Conservation (phyloP, 2,329 filamentous ascomycete species). For the Chaetomiaceae sp. region DNA sequence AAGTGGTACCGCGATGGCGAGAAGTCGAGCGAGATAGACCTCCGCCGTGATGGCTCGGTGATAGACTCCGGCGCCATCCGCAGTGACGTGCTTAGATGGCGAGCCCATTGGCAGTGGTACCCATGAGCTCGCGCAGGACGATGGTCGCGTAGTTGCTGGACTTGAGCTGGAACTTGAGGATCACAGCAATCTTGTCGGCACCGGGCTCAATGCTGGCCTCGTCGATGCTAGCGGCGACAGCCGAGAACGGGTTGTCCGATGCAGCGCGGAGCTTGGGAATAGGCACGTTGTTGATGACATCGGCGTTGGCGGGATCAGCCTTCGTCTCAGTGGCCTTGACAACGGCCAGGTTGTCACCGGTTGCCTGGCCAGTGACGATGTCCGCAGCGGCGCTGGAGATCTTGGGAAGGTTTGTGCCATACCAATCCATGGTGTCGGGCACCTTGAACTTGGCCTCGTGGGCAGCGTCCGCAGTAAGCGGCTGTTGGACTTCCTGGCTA, state of each 20-base stretch:
- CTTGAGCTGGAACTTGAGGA: constrained; percentile 34
- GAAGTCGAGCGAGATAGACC: no score
- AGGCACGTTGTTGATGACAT: constrained; percentile 18
- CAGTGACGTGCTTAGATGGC: neutral
- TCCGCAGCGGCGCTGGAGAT: neutral
- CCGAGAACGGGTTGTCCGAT: constrained; percentile 24
- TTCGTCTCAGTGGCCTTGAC: constrained; percentile 1
- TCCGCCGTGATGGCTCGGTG: neutral
- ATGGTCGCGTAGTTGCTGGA: constrained; percentile 37
- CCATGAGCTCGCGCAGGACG: constrained; percentile 34
- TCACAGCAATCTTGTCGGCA: constrained; percentile 33
- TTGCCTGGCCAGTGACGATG: neutral
- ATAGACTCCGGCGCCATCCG: neutral
- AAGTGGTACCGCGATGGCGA: no score
- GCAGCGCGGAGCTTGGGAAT: constrained; percentile 20
- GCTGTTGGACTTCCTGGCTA: neutral
- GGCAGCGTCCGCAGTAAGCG: neutral
- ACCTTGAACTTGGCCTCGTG: neutral
- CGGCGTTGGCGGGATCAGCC: neutral
- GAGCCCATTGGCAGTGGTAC: constrained; percentile 18
- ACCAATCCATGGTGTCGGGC: constrained; percentile 15
- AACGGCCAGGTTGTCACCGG: neutral
- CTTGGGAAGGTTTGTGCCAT: constrained; percentile 15
- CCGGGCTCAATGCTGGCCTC: constrained; percentile 19
- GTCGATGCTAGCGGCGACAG: constrained; percentile 16